These are phyloP conservation scores for Umbilicaria muhlenbergii DNA, from an alignment of 495 filamentous ascomycete genomes.

Conservation along the genomic window DNA sequence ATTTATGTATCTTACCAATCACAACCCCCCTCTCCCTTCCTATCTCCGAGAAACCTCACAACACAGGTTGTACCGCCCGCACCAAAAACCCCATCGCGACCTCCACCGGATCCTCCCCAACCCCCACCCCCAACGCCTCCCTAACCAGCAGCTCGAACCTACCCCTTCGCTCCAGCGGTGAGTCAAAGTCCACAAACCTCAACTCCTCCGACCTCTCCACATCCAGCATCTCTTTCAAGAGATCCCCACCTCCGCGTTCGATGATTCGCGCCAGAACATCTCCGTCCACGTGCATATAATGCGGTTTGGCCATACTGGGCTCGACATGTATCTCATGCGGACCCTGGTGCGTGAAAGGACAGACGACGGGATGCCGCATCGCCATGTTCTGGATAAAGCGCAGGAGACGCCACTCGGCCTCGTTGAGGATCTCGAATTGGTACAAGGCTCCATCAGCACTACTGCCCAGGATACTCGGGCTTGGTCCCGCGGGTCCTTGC, in stretches of 20 bases:
- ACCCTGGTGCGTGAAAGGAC: slow-evolving; percentile 20
- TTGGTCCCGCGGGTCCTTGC: slow-evolving; percentile 17
- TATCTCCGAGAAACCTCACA: not conserved
- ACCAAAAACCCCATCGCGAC: slow-evolving; percentile 1
- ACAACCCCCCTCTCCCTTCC: no score
- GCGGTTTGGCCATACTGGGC: slow-evolving; percentile 15
- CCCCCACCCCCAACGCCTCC: slow-evolving; percentile 16
- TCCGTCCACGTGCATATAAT: slow-evolving; percentile 49
- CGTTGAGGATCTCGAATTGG: slow-evolving; percentile 39
- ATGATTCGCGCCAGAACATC: slow-evolving; percentile 44
- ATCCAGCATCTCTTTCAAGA: slow-evolving; percentile 26
- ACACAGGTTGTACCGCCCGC: slow-evolving; percentile 12
- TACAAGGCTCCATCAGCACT: slow-evolving; percentile 50
- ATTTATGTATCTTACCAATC: no score
- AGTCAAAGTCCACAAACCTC: slow-evolving; percentile 6
- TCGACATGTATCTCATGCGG: slow-evolving; percentile 16
- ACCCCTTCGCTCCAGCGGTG: slow-evolving; percentile 7
- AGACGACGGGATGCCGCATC: slow-evolving; percentile 21
- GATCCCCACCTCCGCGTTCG: slow-evolving; percentile 25
- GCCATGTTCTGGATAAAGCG: slow-evolving; percentile 47
- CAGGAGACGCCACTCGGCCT: slow-evolving; percentile 43
- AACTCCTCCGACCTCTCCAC: slow-evolving; percentile 10
- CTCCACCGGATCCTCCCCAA: slow-evolving; percentile 3
- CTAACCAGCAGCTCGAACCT: slow-evolving; percentile 17
- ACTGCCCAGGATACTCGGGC: slow-evolving; percentile 34